Conservation (phyloP, 2,329 filamentous ascomycete species). For the Pyrenophora tritici-repentis region DNA sequence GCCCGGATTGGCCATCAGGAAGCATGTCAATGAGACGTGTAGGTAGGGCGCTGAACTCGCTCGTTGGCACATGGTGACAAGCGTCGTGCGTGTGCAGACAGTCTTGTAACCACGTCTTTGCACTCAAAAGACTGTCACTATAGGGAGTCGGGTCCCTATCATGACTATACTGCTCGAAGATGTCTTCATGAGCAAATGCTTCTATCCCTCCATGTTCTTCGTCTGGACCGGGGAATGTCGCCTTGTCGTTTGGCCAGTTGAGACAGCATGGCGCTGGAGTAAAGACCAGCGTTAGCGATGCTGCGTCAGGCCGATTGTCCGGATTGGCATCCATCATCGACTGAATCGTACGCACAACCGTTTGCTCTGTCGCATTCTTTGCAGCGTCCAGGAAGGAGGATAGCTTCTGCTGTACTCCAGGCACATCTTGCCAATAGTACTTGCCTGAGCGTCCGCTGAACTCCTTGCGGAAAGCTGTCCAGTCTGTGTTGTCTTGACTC, state of each 20-base stretch:
- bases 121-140: slow-evolving; percentile 15
- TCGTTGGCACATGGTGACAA: slow-evolving; percentile 23
- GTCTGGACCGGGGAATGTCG: slow-evolving; percentile 37
- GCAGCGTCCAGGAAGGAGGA: slow-evolving; percentile 27
- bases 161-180: slow-evolving; percentile 17
- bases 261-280: slow-evolving; percentile 46
- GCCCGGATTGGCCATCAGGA: slow-evolving; percentile 17
- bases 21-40: slow-evolving; percentile 41
- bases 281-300: slow-evolving; percentile 39
- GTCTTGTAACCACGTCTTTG: slow-evolving; percentile 38
- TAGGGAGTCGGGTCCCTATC: slow-evolving; percentile 3
- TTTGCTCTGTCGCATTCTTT: slow-evolving; percentile 24
- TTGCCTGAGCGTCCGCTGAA: slow-evolving; percentile 39
- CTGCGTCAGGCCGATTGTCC: slow-evolving; percentile 37
- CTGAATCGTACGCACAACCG: slow-evolving; percentile 37
- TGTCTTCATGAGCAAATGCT: slow-evolving; percentile 26
- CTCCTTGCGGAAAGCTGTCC: slow-evolving; percentile 34
- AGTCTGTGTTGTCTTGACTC: slow-evolving; percentile 27
- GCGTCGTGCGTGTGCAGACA: slow-evolving; percentile 34
- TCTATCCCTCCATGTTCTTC: slow-evolving; percentile 39
- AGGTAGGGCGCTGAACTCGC: slow-evolving; percentile 25
- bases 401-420: slow-evolving; percentile 35
- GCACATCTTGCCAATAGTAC: slow-evolving; percentile 45
- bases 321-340: slow-evolving; percentile 40
- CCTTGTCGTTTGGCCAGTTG: slow-evolving; percentile 43